Base-by-base conservation (phyloP, 176 grass and related monocot genomes). In the Carex myosuroides region DNA sequence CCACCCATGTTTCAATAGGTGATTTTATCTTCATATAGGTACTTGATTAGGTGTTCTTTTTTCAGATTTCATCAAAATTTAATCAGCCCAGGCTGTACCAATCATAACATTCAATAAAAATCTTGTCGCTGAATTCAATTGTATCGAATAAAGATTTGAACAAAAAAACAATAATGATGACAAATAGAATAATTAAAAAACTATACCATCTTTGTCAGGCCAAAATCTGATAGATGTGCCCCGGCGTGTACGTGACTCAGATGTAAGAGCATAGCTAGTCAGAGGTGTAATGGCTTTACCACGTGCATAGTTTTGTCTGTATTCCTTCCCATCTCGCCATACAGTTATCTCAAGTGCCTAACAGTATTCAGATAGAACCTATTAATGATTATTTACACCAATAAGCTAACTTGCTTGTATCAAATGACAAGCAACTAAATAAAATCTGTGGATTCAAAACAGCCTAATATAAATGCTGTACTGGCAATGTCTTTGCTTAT, bases 151-250 rank as follows among this genome's bases (percentile, higher is more conserved):
- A 53, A 64, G 68, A 48, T 3, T 79, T 64, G 16, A 54, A 86
- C 46, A 37, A n/a, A 46, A 29, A 41, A 13, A 13, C 64, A 60
- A 21, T 26, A 52, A 87, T 50, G 17, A 65, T 69, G 84, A 72
- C 80, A 69, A 14, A 10, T 41, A 50, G 24, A 60, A 17, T 26
- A 84, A 46, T 75, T 80, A 42, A 91, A 79, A 12, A 87, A 80
- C 30, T 79, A 86, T 87, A 98, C 96, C 94, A 29, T 95, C 70
- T 89, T 88, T 98, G 85, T 98, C 96, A 85, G 96, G 96, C 93
- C 93, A 98, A 91, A 98, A 98, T 81, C 89, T 87, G 66, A 98
- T 89, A 26, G 82, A 37, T 53, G 96, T 95, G 41, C 95, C 96
- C 26, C 85, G 86, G 29, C 22, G 84, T 83, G 88, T 66, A 83